Evolutionary conservation across 2,329 filamentous ascomycete species (phyloP).

Genomic region (Phaeoacremonium minimum): DNA sequence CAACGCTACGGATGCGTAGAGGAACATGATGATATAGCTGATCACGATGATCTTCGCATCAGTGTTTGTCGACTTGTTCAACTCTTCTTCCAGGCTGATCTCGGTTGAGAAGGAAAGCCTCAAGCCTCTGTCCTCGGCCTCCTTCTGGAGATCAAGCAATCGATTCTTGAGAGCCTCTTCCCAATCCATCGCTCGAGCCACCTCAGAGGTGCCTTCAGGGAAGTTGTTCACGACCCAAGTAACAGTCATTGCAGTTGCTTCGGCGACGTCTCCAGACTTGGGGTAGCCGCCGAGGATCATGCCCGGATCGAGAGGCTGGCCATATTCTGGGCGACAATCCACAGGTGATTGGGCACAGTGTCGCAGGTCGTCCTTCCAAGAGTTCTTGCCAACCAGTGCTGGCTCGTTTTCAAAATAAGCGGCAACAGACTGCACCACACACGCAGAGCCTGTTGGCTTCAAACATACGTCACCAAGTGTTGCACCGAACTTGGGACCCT

Average conservation of each 20-base stretch:
- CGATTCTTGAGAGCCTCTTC: slow-evolving; percentile 73
- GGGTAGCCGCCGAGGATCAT: slow-evolving; percentile 83
- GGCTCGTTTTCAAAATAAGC: slow-evolving; percentile 77
- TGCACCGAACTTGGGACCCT: slow-evolving; percentile 63
- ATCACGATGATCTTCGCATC: slow-evolving; percentile 95
- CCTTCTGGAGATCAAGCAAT: slow-evolving; percentile 72
- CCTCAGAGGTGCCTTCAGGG: slow-evolving; percentile 65
- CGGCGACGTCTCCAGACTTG: slow-evolving; percentile 57
- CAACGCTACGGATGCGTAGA: slow-evolving; percentile 90
- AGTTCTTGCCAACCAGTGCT: slow-evolving; percentile 52
- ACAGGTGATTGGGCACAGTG: slow-evolving; percentile 77
- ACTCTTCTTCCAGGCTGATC: slow-evolving; percentile 87
- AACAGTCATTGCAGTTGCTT: slow-evolving; percentile 76
- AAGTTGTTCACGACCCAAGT: slow-evolving; percentile 95
- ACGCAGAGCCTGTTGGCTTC: slow-evolving; percentile 84
- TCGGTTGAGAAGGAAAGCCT: slow-evolving; percentile 93
- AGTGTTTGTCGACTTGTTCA: slow-evolving; percentile 97
- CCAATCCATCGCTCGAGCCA: slow-evolving; percentile 81
- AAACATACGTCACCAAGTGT: slow-evolving; percentile 85
- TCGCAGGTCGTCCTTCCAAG: slow-evolving; percentile 69
- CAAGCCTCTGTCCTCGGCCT: slow-evolving; percentile 74
- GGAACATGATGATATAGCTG: slow-evolving; percentile 98
- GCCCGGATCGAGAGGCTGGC: slow-evolving; percentile 80
- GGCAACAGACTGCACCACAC: slow-evolving; percentile 88
- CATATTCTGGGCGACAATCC: slow-evolving; percentile 80